Conservation (phyloP, 2,329 filamentous ascomycete genomes). For the Rhynchosporium agropyri region DNA sequence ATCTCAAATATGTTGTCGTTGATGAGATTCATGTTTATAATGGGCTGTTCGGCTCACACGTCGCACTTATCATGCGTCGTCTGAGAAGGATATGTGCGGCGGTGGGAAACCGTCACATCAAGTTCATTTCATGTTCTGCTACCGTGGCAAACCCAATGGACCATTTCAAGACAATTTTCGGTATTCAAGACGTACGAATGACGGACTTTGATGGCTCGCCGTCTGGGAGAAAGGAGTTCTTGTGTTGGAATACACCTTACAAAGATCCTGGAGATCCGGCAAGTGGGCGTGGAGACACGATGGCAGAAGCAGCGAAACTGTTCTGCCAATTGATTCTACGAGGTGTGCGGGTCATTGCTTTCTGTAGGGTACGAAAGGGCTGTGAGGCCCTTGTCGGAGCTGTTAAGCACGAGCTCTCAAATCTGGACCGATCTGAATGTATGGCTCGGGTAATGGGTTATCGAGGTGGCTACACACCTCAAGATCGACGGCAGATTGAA, state of each 20-base stretch:
- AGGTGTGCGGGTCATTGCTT: slow-evolving; percentile 89
- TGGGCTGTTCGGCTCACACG: slow-evolving; percentile 88
- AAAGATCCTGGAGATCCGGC: slow-evolving; percentile 86
- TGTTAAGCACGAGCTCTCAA: slow-evolving; percentile 75
- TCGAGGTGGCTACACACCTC: slow-evolving; percentile 89
- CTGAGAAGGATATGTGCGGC: slow-evolving; percentile 86
- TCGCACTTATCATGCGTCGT: slow-evolving; percentile 92
- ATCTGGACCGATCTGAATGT: slow-evolving; percentile 73
- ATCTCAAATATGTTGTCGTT: slow-evolving; percentile 87
- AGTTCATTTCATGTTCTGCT: slow-evolving; percentile 94
- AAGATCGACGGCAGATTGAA: slow-evolving; percentile 87
- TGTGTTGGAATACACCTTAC: slow-evolving; percentile 97
- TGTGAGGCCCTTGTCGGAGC: slow-evolving; percentile 84
- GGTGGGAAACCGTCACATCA: slow-evolving; percentile 81
- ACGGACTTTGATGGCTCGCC: slow-evolving; percentile 93
- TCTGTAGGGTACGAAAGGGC: slow-evolving; percentile 83
- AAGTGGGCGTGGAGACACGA: slow-evolving; percentile 80
- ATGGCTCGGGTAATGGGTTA: slow-evolving; percentile 89
- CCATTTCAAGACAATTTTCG: slow-evolving; percentile 95
- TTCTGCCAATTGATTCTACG: slow-evolving; percentile 89
- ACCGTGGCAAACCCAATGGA: slow-evolving; percentile 90
- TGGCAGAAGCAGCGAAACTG: slow-evolving; percentile 83
- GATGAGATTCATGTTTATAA: slow-evolving; percentile 97
- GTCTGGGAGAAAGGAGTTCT: slow-evolving; percentile 87
- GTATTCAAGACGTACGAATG: slow-evolving; percentile 76